phyloP scores from a whole-genome alignment of 2,329 filamentous ascomycete genomes.

The Xylaria sp. region DNA sequence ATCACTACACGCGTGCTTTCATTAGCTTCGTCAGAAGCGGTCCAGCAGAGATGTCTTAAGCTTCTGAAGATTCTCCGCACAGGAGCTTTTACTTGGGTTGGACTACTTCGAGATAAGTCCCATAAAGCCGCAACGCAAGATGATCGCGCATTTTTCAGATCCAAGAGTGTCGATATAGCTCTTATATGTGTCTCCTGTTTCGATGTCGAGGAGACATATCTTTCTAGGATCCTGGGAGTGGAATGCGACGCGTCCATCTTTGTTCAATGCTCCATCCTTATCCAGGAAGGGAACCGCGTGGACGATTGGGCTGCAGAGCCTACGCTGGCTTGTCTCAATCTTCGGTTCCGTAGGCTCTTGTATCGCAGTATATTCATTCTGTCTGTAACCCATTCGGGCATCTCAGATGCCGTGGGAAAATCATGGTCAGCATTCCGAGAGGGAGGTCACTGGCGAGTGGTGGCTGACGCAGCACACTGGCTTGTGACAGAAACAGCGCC shows the following conservation, averaged over 20 bases:
- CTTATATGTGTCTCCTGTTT: constrained; percentile 30
- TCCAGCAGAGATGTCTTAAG: constrained; percentile 8
- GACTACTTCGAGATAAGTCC: constrained; percentile 18
- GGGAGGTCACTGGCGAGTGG: constrained; percentile 15
- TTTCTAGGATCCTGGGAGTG: constrained; percentile 9
- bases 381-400: constrained; percentile 17
- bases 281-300: constrained; percentile 23
- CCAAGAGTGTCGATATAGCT: constrained; percentile 23
- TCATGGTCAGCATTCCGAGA: constrained; percentile 26
- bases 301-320: constrained; percentile 14
- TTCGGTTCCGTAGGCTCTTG: constrained; percentile 26
- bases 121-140: constrained; percentile 8
- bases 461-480: constrained; percentile 23
- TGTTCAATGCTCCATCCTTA: constrained; percentile 30
- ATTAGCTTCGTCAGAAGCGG: constrained; percentile 11
- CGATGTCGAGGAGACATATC: constrained; percentile 18
- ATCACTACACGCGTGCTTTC: constrained; percentile 21
- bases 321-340: constrained; percentile 20
- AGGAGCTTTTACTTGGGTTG: constrained; percentile 29
- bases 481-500: constrained; percentile 8
- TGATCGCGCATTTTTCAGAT: constrained; percentile 20
- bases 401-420: constrained; percentile 30
- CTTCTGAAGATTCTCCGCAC: constrained; percentile 24
- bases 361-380: constrained; percentile 23
- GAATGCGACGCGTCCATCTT: constrained; percentile 22